Evolutionary conservation across 2,329 filamentous ascomycete genomes (phyloP), one percentile per base, ranked within the genome.

Genomic region (Aureobasidium sp.): DNA sequence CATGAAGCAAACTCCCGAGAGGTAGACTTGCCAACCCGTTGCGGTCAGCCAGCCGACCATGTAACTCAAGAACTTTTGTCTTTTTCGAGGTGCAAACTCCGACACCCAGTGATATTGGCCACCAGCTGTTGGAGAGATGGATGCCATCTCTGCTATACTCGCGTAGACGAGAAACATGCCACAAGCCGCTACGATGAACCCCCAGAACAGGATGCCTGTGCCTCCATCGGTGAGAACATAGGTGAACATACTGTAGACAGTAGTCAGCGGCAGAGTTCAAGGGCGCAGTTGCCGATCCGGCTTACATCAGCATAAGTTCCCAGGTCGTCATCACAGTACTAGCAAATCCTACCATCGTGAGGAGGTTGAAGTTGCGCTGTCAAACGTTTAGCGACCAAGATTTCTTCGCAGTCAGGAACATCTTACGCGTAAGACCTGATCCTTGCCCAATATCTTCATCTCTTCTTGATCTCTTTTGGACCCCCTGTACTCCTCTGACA

Each of bases 1-100:
- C 16, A 79, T 72, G 67, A 76, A 78, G 13, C 73, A 74, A 53
- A 76, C 75, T 4, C 74, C 72, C 7, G 76, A 76, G 29, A 77
- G 74, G 21, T 76, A 74, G 55, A 73, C 74, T 62, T 79, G 77
- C 78, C 77, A 80, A 1, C 68, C 70, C 16, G 71, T 66, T 10
- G 68, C 68, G 15, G 67, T 68, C 2, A 72, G 63, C 66, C 69
- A 71, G 21, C 69, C 69, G 8, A 64, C 65, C 11, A 66, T 62
- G 49, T 70, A 71, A 25, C 62, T 65, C 2, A 70, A 45, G 27
- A 65, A 55, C 48, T 66, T 68, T 62, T 69, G 66, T n/a, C 62
- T 53, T 7, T 61, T 60, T 5, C 63, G 65, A n/a, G 68, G 69
- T 1, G 67, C 65, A 45, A 70, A 69, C 44, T 70, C 68, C 11